Evolutionary conservation across 345 rosid species (phyloP), one percentile per base, ranked within the genome.

Genomic region (Pugionium cornutum): DNA sequence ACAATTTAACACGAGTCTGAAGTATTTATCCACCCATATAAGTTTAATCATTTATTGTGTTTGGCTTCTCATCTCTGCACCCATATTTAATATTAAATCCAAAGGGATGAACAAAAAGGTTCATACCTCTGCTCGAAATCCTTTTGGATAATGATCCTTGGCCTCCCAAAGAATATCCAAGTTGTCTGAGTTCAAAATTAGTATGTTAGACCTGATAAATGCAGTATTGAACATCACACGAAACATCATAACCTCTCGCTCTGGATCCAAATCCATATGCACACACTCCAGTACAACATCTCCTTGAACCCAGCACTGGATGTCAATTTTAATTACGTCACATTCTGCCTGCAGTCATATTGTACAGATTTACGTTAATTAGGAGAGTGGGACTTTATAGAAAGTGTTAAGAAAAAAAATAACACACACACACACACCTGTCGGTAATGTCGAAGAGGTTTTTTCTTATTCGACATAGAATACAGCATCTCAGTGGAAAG

Each of bases 241-340:
- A 54, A 94, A 94, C 92, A 94, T 94, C 99, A 94, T 94, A 68
- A 89, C 88, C 78, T 90, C 99, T 83, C 97, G 83, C 62, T 86
- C 95, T 35, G 89, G 79, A 75, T 94, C 97, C 75, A 84, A 80
- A 75, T 90, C 99, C 81, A 83, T 80, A 80, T 90, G 99, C 66
- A 88, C 86, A 68, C 94, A 90, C 81, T 90, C 99, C 85, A 94
- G 77, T 25, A 94, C 99, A 75, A 88, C 91, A 80, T 94, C 99
- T 36, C 96, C 99, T 86, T 88, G 92, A 70, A 94, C 99, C 77
- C 84, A 82, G 72, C 99, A 94, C 62, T 94, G 99, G 66, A 94
- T 75, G 64, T 94, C 99, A 70, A 94, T 88, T 73, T 94, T 94
- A 63, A 90, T 94, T 72, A 94, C 97, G 78, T 85, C 99, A 79